Base-by-base conservation (phyloP, 768 basidiomycete species). In the Daedaleopsis sinensis region DNA sequence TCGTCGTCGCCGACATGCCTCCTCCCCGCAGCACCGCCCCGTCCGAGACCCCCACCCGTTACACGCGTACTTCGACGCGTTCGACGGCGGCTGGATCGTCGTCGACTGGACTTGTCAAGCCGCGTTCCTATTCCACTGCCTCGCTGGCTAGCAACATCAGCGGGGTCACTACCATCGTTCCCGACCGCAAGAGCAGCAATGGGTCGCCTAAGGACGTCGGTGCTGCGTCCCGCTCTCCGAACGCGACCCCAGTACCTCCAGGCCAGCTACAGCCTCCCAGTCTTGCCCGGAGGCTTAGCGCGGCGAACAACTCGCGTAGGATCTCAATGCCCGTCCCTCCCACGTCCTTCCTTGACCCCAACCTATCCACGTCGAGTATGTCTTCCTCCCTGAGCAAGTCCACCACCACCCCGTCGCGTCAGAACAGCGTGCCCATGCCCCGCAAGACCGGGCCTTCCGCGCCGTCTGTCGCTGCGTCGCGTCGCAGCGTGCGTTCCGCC, bases 31-130 rank as follows among this genome's bases (percentile, higher is more conserved):
- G 51, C 44, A 58, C 58, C 18, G 52, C 68, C 16, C 82, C 82
- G 15, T 87, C 86, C 47, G 85, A 86, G 63, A 70, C 83, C 16
- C 84, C 85, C 42, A 77, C 81, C 57, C 85, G 84, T 43, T 71
- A 85, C 21, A 75, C 84, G 49, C 76, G 82, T 12, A 76, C 79
- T 16, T 75, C 74, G 39, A 71, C 77, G 42, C 75, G 80, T 57
- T 81, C 82, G 53, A 81, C 81, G 38, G 66, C 77, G 59, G 63
- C 77, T n/a, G 71, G 73, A 23, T 67, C 67, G 64, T 71, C 72
- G 57, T 62, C 62, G 15, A 67, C 74, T 8, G 76, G 76, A 55
- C 67, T 75, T 55, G 74, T 77, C 10, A 87, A 87, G 72, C 80
- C 85, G 23, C 78, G 85, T 21, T 76, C 83, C 15, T 74, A 78